phyloP scores from a whole-genome alignment of 352 stramenopile genomes.

The Plasmopara halstedii region DNA sequence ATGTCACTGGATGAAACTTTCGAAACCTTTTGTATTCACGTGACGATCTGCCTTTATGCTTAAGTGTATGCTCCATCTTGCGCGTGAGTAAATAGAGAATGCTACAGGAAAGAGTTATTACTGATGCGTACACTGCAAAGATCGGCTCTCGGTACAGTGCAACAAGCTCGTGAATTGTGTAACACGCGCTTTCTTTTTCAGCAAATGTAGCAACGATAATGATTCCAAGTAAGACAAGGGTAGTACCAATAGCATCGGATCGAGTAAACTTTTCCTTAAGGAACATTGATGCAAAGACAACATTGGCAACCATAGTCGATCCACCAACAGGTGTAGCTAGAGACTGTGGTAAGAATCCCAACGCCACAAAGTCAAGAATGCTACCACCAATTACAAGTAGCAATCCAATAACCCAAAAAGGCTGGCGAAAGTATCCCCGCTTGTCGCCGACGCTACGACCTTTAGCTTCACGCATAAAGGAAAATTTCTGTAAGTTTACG shows the following conservation, averaged over 20 bases:
- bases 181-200: constrained; percentile 65
- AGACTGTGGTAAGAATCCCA: constrained; percentile 75
- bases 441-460: constrained; percentile 41
- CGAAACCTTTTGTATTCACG: constrained; percentile 45
- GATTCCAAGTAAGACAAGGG: constrained; percentile 61
- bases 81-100: constrained; percentile 31
- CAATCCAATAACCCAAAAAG: constrained; percentile 73
- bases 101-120: constrained; percentile 35
- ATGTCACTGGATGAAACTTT: constrained; percentile 56
- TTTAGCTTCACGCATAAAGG: constrained; percentile 79
- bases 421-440: constrained; percentile 68
- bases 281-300: constrained; percentile 72
- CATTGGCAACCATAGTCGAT: constrained; percentile 79
- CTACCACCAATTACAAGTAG: constrained; percentile 64
- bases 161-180: constrained; percentile 68
- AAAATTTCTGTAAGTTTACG: constrained; percentile 86
- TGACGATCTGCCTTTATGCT: constrained; percentile 32
- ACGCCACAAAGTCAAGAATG: constrained; percentile 61
- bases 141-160: constrained; percentile 49
- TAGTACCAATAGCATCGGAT: constrained; percentile 58
- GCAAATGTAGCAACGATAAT: constrained; percentile 74
- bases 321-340: constrained; percentile 72
- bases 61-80: constrained; percentile 39
- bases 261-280: constrained; percentile 67
- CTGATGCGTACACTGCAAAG: constrained; percentile 61